These are phyloP conservation scores for Thuja plicata DNA, from an alignment of 83 land plant genomes.

Conservation along the genomic window DNA sequence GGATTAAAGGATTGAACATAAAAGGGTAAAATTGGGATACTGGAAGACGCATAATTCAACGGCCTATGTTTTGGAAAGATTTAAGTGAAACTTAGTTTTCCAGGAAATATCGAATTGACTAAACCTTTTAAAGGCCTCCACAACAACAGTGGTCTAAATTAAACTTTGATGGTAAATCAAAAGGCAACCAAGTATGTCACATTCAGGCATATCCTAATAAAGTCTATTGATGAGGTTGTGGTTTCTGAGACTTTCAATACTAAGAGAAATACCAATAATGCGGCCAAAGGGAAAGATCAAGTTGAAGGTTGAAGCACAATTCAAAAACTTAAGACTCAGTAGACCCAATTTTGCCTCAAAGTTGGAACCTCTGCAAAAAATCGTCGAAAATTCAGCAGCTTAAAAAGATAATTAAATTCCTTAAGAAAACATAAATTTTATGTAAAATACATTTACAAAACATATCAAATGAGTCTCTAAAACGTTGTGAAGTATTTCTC, in stretches of 20 bases:
- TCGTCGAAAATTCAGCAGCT: too few relatives aligned
- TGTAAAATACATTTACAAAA: too few relatives aligned
- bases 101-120: neutral
- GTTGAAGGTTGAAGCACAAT: neutral
- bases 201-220: neutral
- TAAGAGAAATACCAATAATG: neutral
- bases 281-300: neutral
- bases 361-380: too few relatives aligned
- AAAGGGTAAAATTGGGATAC: neutral
- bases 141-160: neutral
- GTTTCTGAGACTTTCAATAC: neutral
- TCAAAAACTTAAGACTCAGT: too few relatives aligned
- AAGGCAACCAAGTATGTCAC: neutral
- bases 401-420: too few relatives aligned
- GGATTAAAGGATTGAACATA: too few relatives aligned
- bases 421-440: too few relatives aligned
- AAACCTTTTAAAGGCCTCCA: neutral
- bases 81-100: neutral
- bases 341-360: too few relatives aligned
- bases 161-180: neutral
- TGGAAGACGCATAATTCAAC: neutral
- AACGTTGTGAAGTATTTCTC: too few relatives aligned
- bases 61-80: neutral
- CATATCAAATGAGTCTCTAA: too few relatives aligned
- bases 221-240: neutral